Conservation (phyloP, 2,329 filamentous ascomycete species). For the Erysiphe pulchra region DNA sequence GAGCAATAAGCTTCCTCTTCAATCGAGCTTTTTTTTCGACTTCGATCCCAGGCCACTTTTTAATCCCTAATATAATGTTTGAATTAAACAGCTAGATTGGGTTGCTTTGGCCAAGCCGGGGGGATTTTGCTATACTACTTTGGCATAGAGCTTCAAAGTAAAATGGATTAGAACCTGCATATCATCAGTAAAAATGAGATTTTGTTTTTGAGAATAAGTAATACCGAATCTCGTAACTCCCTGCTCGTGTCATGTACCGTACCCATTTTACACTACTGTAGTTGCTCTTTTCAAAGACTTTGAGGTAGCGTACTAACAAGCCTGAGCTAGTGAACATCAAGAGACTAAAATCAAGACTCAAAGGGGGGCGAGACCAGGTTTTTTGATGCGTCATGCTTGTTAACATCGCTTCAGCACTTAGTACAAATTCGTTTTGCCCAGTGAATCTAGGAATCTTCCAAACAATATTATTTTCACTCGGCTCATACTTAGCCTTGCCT, state of each 20-base stretch:
- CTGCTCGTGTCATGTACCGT: slow-evolving; percentile 91
- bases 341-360: slow-evolving; percentile 77
- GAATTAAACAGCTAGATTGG: too few relatives aligned
- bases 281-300: slow-evolving; percentile 98
- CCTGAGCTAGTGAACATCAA: slow-evolving; percentile 97
- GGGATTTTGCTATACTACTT: too few relatives aligned
- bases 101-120: too few relatives aligned
- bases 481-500: slow-evolving; percentile 96
- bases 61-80: too few relatives aligned
- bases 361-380: slow-evolving; percentile 78
- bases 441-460: slow-evolving; percentile 99
- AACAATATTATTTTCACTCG: slow-evolving; percentile 89
- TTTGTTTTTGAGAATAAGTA: background rate
- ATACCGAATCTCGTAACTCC: slow-evolving; percentile 87
- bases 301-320: slow-evolving; percentile 74
- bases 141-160: too few relatives aligned
- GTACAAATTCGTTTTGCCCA: slow-evolving; percentile 86
- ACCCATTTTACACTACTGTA: slow-evolving; percentile 99
- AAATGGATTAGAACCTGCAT: too few relatives aligned
- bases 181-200: too few relatives aligned
- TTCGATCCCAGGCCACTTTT: too few relatives aligned
- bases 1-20: too few relatives aligned
- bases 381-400: slow-evolving; percentile 98
- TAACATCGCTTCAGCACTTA: slow-evolving; percentile 77
- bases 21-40: too few relatives aligned